Evolutionary conservation across 768 basidiomycete genomes (phyloP), one percentile per base, ranked within the genome.

Genomic region (Trametes punicea): DNA sequence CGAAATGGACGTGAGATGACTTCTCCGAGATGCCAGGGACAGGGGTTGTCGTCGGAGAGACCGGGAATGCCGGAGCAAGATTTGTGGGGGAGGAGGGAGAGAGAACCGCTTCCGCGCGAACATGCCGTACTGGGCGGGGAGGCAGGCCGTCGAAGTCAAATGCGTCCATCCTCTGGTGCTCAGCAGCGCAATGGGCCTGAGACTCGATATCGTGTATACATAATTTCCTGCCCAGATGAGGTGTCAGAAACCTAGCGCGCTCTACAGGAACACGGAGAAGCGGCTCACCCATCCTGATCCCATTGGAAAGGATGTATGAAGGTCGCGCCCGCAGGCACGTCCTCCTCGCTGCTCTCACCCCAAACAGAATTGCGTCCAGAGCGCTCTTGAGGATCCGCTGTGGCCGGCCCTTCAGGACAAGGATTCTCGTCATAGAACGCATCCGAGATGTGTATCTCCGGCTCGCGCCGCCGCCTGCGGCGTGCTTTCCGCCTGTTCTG

Each of bases 351-450:
- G 51, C 64, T 63, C 26, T 65, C 66, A 3, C 62, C 63, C 63
- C 62, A 65, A 30, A 64, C 50, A 10, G 66, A 64, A 6, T 55
- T 56, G 10, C 56, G 47, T 1, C 38, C 46, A 11, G 61, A 23
- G 34, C 51, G 56, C 16, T 46, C 46, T 20, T 51, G 51, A 48
- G 26, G 46, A 6, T 73, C 71, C 16, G 75, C 72, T 1, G 74
- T 78, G 13, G 76, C 75, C 15, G 75, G 76, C 1, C 77, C 76
- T 47, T 77, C 75, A 1, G 76, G 76, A 0, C 73, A 71, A 6
- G 77, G 76, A 13, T 75, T 64, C 30, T 74, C 73, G 51, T 77
- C 77, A 56, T 73, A 77, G 57, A 71, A 73, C 8, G 76, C 77
- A 15, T 75, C 75, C 11, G 77, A 78, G 31, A 78, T 68, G 38